phyloP scores from a whole-genome alignment of 176 grass and related monocot genomes.

The Alloteropsis semialata region DNA sequence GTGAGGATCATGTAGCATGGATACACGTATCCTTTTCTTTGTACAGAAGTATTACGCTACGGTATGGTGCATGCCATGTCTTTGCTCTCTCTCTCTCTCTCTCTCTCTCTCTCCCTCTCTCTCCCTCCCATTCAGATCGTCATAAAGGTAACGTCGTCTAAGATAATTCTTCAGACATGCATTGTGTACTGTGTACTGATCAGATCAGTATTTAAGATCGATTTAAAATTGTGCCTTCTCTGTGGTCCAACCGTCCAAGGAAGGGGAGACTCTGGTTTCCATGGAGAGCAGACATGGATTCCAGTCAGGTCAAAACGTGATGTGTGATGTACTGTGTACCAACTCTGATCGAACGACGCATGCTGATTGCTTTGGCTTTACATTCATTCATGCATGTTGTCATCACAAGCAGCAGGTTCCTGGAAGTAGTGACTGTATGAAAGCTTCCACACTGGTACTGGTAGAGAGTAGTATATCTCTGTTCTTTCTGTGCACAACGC shows the following conservation, averaged over 20 bases:
- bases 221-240: no score
- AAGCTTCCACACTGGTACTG: background rate
- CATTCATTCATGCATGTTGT: background rate
- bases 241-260: no score
- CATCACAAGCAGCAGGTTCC: slow-evolving; percentile 4
- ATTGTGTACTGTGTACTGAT: no score
- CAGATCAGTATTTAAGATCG: no score
- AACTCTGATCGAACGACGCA: slow-evolving; percentile 3
- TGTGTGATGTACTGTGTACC: slow-evolving; percentile 29
- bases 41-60: slow-evolving; percentile 11
- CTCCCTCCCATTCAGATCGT: no score
- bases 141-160: no score
- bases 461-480: background rate
- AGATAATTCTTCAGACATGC: no score
- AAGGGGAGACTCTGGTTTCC: no score
- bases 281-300: no score
- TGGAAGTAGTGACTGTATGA: slow-evolving; percentile 6
- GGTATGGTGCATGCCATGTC: background rate
- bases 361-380: slow-evolving; percentile 30
- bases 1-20: background rate
- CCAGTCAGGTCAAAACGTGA: slow-evolving; percentile 18
- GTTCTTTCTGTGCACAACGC: slow-evolving; percentile 11
- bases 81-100: no score
- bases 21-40: slow-evolving; percentile 25
- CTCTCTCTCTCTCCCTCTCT: no score